Evolutionary conservation across 2,329 filamentous ascomycete genomes (phyloP).

Genomic region (Drechslerella coelobrocha): DNA sequence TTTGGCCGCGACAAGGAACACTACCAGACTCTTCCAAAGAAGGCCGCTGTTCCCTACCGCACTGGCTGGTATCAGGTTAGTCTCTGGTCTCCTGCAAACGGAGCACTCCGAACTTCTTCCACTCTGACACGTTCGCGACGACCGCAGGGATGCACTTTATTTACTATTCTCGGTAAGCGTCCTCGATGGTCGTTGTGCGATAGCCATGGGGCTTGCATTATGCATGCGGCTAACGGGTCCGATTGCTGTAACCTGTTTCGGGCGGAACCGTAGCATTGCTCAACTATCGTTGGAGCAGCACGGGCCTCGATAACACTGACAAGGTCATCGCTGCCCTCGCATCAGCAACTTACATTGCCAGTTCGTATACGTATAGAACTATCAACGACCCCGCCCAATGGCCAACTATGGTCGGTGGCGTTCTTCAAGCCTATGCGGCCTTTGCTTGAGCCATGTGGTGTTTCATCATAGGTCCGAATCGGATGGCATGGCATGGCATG

Average conservation of each 20-base stretch:
- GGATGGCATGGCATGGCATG: too few species aligned
- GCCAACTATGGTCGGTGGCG: conserved; percentile 25
- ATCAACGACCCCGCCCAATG: conserved; percentile 30
- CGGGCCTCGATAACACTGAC: conserved; percentile 15
- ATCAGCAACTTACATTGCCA: conserved; percentile 27
- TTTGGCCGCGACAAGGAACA: conserved; percentile 13
- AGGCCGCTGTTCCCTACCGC: conserved; percentile 18
- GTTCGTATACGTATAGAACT: conserved; percentile 29
- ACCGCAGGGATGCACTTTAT: conserved; percentile 22
- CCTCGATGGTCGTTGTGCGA: too few species aligned
- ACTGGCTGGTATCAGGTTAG: conserved; percentile 32
- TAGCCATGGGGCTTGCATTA: too few species aligned
- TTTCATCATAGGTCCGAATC: too few species aligned
- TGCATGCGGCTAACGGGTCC: neutral
- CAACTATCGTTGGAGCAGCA: conserved; percentile 28
- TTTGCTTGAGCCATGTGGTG: conserved; percentile 2
- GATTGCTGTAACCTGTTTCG: neutral
- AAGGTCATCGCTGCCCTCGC: conserved; percentile 23
- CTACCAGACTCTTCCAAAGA: conserved; percentile 21
- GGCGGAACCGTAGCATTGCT: conserved; percentile 22
- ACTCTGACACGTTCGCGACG: neutral
- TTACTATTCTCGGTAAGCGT: conserved; percentile 25
- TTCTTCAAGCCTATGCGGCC: conserved; percentile 26
- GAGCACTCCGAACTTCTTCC: neutral
- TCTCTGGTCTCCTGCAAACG: neutral